These are phyloP conservation scores for Alopecurus myosuroides DNA, from an alignment of 176 grass and related monocot species.

Conservation along the genomic window DNA sequence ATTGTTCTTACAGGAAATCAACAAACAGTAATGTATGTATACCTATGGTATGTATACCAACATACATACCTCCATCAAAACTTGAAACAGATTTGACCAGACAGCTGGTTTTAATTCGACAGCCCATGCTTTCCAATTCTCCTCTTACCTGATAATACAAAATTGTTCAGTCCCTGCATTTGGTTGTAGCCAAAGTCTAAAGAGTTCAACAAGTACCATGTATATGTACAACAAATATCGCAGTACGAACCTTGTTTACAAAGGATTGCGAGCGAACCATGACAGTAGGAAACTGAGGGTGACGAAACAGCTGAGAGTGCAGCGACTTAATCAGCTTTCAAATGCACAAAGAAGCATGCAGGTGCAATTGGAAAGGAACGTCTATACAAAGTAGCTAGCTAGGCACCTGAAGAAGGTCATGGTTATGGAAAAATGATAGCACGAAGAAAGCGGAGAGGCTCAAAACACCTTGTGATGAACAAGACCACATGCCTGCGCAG, in stretches of 20 bases:
- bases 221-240: not conserved
- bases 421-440: not conserved
- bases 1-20: not conserved
- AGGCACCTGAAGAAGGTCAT: slow-evolving; percentile 2
- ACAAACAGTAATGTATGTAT: not conserved
- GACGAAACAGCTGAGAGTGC: not conserved
- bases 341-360: not conserved
- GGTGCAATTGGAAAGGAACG: too few species aligned
- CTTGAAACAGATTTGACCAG: not conserved
- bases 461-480: not conserved
- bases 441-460: not conserved
- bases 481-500: not conserved
- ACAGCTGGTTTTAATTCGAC: not conserved
- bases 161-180: not conserved
- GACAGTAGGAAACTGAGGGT: not conserved
- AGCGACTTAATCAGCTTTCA: not conserved
- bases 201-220: not conserved
- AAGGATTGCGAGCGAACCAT: not conserved
- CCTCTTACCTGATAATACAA: not conserved
- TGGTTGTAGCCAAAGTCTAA: not conserved
- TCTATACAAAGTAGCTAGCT: not conserved
- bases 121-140: not conserved
- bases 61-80: not conserved
- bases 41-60: too few species aligned
- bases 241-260: not conserved